Evolutionary conservation across 2,329 filamentous ascomycete genomes (phyloP), one percentile per base, ranked within the genome.

Genomic region (Achaetomium macrosporum): DNA sequence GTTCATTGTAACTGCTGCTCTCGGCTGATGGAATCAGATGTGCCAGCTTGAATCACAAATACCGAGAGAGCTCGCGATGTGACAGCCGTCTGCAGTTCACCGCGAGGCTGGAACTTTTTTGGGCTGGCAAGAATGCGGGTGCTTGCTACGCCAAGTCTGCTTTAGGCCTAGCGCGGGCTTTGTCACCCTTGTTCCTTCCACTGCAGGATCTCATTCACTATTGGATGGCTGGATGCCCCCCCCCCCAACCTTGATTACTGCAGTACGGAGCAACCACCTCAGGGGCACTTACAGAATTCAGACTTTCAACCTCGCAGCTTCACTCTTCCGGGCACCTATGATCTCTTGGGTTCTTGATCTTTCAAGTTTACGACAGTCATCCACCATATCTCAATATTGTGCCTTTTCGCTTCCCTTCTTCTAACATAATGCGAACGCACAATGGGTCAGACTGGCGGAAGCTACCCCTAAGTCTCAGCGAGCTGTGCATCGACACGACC

Each of bases 401-500:
- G 37, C 40, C 20, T n/a, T 41, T 7, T 29, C 13, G 9, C 30
- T 49, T 20, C n/a, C 19, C 42, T 7, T 25, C 35, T 40, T 36
- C 42, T 47, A 17, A n/a, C 16, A 5, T 25, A 17, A 57, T 51
- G 46, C 41, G 31, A 9, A 49, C 46, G 1, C 57, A 57, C 9
- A 77, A 76, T 30, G 74, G 82, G n/a, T 77, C 84, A 15, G 87
- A 89, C 66, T 99, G 93, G 93, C 83, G 83, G 59, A 95, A 88
- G 73, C 73, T 99, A 61, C 90, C 93, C 20, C 74, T 96, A 39
- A 87, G 78, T 56, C 73, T 96, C 33, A 81, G 84, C 4, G 93
- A 99, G 67, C 80, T 99, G 4, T 96, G 90, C 67, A 90, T 99
- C 60, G 90, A 96, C 63, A 99, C 92, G 0, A 96, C 90, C 0